These are phyloP conservation scores for Canavalia gladiata DNA, from an alignment of 306 rosid species.

Conservation along the genomic window DNA sequence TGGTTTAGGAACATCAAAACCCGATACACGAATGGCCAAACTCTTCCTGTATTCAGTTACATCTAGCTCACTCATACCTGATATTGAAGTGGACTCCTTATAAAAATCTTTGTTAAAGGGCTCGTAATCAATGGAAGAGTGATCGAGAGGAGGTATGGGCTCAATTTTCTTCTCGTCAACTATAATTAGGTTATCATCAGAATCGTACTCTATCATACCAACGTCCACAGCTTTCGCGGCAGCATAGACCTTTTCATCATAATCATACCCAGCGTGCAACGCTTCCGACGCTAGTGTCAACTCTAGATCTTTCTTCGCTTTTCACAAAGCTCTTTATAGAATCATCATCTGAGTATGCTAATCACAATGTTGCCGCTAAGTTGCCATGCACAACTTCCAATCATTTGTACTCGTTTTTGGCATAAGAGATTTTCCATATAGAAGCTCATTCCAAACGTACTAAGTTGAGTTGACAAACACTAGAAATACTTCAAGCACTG, in stretches of 20 bases:
- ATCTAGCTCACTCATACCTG: conserved; percentile 93
- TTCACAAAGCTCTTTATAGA: conserved; percentile 87
- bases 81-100: conserved; percentile 83
- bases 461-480: no score
- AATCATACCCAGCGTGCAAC: conserved; percentile 85
- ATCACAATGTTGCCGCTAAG: no score
- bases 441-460: no score
- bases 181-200: conserved; percentile 88
- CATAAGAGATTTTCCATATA: no score
- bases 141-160: conserved; percentile 89
- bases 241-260: conserved; percentile 98
- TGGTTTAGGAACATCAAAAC: conserved; percentile 93
- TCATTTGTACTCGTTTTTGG: no score
- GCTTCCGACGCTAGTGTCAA: conserved; percentile 91
- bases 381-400: no score
- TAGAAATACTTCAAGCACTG: no score
- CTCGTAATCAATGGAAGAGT: conserved; percentile 82
- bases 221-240: conserved; percentile 98
- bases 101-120: conserved; percentile 89
- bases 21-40: conserved; percentile 91
- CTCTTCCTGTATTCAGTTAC: conserved; percentile 78
- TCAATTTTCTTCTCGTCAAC: conserved; percentile 88
- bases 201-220: conserved; percentile 89
- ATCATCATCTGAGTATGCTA: conserved; percentile 61
- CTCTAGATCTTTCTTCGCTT: conserved; percentile 90